phyloP scores from a whole-genome alignment of 2,329 filamentous ascomycete species.

The Nemania abortiva region DNA sequence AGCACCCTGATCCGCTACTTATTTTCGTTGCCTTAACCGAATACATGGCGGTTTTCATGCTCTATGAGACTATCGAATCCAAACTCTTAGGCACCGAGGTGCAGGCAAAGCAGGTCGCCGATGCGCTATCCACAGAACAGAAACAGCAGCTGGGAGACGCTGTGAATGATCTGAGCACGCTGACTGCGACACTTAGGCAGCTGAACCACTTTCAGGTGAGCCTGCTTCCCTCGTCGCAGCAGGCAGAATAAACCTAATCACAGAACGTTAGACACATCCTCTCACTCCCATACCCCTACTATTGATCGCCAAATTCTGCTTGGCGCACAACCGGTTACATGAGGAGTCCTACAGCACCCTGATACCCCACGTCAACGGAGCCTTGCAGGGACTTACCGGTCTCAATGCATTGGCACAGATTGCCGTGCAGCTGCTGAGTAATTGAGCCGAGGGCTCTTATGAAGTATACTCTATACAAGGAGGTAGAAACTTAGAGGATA shows the following conservation, averaged over 20 bases:
- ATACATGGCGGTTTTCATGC: conserved; percentile 26
- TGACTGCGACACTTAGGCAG: conserved; percentile 25
- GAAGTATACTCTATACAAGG: too few relatives aligned
- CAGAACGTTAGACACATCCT: conserved; percentile 22
- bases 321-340: neutral
- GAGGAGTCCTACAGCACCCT: too few relatives aligned
- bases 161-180: conserved; percentile 15
- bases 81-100: conserved; percentile 14
- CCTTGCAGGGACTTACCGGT: too few relatives aligned
- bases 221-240: too few relatives aligned
- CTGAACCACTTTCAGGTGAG: conserved; percentile 24
- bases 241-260: too few relatives aligned
- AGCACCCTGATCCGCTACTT: conserved; percentile 28
- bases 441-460: too few relatives aligned
- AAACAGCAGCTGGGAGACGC: conserved; percentile 25
- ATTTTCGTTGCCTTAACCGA: conserved; percentile 23
- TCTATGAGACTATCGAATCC: conserved; percentile 29
- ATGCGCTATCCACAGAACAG: conserved; percentile 21
- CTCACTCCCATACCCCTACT: conserved; percentile 34
- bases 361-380: too few relatives aligned
- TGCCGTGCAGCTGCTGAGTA: too few relatives aligned
- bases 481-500: too few relatives aligned
- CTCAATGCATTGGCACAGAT: too few relatives aligned
- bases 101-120: conserved; percentile 23
- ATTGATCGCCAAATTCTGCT: conserved; percentile 22